Evolutionary conservation across 495 filamentous ascomycete species (phyloP).

Genomic region (Penicillium bialowiezense): DNA sequence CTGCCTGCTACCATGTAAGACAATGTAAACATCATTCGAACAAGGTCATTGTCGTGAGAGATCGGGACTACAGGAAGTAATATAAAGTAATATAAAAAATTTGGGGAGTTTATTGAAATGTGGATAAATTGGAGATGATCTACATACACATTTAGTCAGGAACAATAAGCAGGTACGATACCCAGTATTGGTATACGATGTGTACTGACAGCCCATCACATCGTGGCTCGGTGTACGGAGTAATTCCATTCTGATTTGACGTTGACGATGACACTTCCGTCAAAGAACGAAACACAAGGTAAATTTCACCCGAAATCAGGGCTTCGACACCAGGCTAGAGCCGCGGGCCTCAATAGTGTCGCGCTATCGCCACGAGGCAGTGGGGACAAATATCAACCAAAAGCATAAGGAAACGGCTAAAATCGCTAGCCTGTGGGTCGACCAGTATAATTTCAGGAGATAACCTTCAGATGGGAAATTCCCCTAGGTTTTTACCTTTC

Average conservation of each 20-base stretch:
- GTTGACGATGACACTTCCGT: too few relatives aligned
- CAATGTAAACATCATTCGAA: too few relatives aligned
- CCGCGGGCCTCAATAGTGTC: constrained; percentile 5
- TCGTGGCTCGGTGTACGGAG: too few relatives aligned
- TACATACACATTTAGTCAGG: not conserved
- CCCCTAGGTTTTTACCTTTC: not conserved
- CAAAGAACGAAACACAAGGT: not conserved
- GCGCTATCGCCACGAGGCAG: constrained; percentile 7
- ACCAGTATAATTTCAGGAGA: constrained; percentile 14
- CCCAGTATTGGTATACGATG: not conserved
- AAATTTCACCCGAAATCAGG: not conserved
- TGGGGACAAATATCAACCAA: constrained; percentile 3
- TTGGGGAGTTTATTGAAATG: not conserved
- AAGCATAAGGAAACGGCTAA: constrained; percentile 29
- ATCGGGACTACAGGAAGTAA: too few relatives aligned
- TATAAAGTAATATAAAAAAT: too few relatives aligned
- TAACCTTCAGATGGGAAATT: constrained; percentile 1
- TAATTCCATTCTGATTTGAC: too few relatives aligned
- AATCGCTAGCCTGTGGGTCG: constrained; percentile 35
- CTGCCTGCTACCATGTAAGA: not conserved
- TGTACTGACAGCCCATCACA: not conserved
- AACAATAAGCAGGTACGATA: not conserved
- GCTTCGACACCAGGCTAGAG: not conserved
- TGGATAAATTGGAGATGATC: not conserved
- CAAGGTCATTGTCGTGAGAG: too few relatives aligned